Conservation (phyloP, 805 yeast genomes). For the Wickerhamomyces bovis region DNA sequence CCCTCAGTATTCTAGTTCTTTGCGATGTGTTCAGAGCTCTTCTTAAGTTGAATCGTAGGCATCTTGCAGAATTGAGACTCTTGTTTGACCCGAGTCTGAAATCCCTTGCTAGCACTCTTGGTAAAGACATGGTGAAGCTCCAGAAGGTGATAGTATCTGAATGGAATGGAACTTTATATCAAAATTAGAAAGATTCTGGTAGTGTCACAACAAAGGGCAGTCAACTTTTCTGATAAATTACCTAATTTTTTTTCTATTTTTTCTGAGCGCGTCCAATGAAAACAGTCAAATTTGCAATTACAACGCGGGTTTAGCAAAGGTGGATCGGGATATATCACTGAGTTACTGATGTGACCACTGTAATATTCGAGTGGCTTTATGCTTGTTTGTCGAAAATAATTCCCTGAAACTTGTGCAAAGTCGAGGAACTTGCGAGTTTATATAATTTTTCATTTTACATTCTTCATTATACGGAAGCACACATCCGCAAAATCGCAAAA, state of each 20-base stretch:
- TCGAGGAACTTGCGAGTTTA: neutral
- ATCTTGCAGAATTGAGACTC: neutral
- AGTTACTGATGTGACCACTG: neutral
- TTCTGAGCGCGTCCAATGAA: conserved; percentile 4
- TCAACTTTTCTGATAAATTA: neutral
- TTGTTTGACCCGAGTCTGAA: conserved; percentile 9
- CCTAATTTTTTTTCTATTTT: neutral
- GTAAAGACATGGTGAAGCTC: conserved; percentile 2
- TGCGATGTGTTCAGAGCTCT: neutral
- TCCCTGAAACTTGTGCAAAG: neutral
- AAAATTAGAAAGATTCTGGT: neutral
- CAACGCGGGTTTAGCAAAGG: neutral
- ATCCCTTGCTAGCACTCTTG: conserved; percentile 4
- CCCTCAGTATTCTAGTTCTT: neutral
- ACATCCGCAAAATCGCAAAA: neutral
- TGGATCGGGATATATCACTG: neutral
- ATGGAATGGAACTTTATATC: too few species aligned
- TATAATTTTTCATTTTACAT: too few species aligned
- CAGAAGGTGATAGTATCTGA: neutral
- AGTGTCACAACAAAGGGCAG: neutral
- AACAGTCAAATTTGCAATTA: conserved; percentile 6
- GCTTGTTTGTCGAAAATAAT: neutral
- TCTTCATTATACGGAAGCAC: neutral
- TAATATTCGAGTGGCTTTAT: neutral
- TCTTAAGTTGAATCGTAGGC: neutral